Base-by-base conservation (phyloP, 2,329 filamentous ascomycete genomes). In the Westerdykella ornata region DNA sequence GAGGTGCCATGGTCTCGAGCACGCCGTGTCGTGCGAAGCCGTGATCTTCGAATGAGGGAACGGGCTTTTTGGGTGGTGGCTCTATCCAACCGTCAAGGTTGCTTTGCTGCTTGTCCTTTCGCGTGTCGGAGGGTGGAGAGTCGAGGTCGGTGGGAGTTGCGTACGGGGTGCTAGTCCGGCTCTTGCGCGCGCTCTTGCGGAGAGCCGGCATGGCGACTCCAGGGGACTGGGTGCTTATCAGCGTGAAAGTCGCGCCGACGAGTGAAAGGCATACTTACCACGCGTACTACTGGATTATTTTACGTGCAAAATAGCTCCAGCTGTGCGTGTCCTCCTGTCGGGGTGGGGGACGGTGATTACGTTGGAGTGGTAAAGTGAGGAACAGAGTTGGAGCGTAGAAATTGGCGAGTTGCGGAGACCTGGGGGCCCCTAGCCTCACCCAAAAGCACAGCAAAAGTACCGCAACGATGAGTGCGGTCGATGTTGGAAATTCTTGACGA, bases 1-100 rank as follows among this genome's bases (percentile, higher is more conserved):
- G 70, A 18, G 88, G 82, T 39, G 81, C 82, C 88, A 94, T 94
- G 56, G 82, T 82, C 65, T 86, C 82, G 44, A 94, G 72, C 14
- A 94, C 85, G 49, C 85, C 85, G 63, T 81, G 79, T 37, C 83
- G 75, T 56, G 83, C 72, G 52, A 92, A 75, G 34, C 84, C 85
- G 61, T 77, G 72, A 52, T 94, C 87, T 70, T 86, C 80, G 60
- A 83, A 94, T 61, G 84, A 90, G 9, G 88, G 74, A 35, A 70
- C 70, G 35, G 73, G 72, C 36, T 65, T 59, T 43, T 74, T 72
- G 35, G 76, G 56, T 29, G 72, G 64, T 37, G 80, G 80, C 63
- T 84, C 80, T 31, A 72, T 63, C 79, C 77, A 80, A 44, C 53
- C 58, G 45, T 74, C 69, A 39, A 67, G 62, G 20, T 56, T 58